A percentile compares a stretch with the other conserved stretches of the same genome.
Evolutionary conservation across 257 asterid genomes (phyloP).

Genomic region (Scutellaria baicalensis): DNA sequence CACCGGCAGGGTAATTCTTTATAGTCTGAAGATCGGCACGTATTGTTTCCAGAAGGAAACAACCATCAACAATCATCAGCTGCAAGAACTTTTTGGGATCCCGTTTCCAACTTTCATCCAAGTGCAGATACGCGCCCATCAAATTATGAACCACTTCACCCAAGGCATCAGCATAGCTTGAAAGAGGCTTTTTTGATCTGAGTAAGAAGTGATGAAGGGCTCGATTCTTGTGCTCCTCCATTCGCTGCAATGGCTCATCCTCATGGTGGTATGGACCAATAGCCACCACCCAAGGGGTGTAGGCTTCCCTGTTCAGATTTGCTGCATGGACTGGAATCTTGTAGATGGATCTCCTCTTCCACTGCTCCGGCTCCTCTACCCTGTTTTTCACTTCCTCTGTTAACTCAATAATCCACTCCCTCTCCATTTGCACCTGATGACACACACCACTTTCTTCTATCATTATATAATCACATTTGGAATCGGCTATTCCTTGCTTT

Average conservation of each 20-base stretch:
- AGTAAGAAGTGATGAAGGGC: slow-evolving; percentile 24
- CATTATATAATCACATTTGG: neutral
- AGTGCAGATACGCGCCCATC: slow-evolving; percentile 20
- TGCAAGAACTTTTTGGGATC: neutral
- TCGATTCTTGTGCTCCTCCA: slow-evolving; percentile 36
- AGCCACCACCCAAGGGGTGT: neutral
- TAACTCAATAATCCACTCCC: neutral
- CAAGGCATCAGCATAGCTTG: neutral
- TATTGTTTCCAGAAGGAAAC: slow-evolving; percentile 26
- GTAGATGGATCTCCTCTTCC: slow-evolving; percentile 3
- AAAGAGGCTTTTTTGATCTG: slow-evolving; percentile 9
- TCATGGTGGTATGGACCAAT: neutral
- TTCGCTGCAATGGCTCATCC: neutral
- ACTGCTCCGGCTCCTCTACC: neutral
- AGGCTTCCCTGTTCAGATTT: neutral
- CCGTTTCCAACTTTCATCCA: slow-evolving; percentile 3
- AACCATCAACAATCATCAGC: slow-evolving; percentile 23
- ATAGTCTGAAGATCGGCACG: neutral
- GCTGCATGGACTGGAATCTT: neutral
- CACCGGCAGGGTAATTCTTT: neutral
- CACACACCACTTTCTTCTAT: neutral
- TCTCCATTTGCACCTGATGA: neutral
- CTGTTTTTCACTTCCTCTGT: neutral
- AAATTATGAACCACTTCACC: neutral
- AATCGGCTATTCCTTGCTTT: neutral